Evolutionary conservation across 2,329 filamentous ascomycete species (phyloP), one percentile per base, ranked within the genome.

Genomic region (Hymenoscyphus fructigenus): DNA sequence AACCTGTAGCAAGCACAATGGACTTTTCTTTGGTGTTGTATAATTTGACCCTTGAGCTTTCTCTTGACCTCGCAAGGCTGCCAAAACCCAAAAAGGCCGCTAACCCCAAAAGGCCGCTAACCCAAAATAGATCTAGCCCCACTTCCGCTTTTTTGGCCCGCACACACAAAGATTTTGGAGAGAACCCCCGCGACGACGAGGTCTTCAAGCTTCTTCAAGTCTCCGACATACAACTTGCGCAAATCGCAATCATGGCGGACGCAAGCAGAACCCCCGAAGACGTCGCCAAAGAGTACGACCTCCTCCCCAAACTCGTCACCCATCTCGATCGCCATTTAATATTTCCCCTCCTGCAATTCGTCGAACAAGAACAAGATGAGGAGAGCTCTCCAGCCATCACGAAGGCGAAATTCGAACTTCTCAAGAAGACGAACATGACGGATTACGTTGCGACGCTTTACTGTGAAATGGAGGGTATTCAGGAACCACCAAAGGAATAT

Each of bases 391-490:
- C 83, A 74, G 89, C 93, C 78, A 89, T 96, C 74, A 89, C 90
- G 69, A 87, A 91, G 77, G 88, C 93, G 74, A 97, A 97, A 80
- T 97, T 94, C 79, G 90, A 94, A 81, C 88, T 99, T 65, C 88
- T 99, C 72, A 94, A 96, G 83, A 89, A 93, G 79, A 98, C 95
- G 75, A 97, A 98, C 84, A 99, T 99, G 95, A 95, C 91, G 75
- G 95, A 99, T 80, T 99, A 96, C 78, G 92, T 98, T 62, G 93
- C 93, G 76, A 91, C 90, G 75, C 83, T 99, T 71, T 92, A 96
- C 84, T 91, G 91, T 78, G 91, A 97, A 76, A 87, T 99, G 71
- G 88, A 98, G 82, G 85, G 89, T 73, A 86, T 92, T 69, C 84
- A 90, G 66, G 85, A 91, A 68, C 82, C 91, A 62, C 93, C 95